A percentile compares a stretch with the other conserved stretches of the same genome.
phyloP scores from a whole-genome alignment of 768 basidiomycete species.

The Gyrodon lividus region DNA sequence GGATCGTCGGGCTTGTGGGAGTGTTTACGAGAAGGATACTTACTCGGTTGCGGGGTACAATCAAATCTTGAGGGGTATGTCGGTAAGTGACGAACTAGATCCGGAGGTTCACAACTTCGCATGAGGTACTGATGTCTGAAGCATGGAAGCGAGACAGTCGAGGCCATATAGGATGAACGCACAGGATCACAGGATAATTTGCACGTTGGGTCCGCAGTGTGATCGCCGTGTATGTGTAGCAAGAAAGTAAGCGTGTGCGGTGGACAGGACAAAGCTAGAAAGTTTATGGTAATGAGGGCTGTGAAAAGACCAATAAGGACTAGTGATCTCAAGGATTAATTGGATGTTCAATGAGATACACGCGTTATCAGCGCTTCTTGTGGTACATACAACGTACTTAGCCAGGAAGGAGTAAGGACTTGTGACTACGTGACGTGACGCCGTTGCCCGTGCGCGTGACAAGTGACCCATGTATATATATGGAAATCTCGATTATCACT shows the following conservation, averaged over 20 bases:
- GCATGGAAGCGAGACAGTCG: not conserved
- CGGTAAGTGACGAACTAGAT: not conserved
- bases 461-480: slow-evolving; percentile 28
- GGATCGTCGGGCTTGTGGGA: not conserved
- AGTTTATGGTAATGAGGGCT: not conserved
- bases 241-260: not conserved
- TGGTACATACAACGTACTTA: too few species aligned
- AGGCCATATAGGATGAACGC: too few species aligned
- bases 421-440: slow-evolving; percentile 2
- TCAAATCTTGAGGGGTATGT: not conserved
- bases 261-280: not conserved
- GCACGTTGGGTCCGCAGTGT: too few species aligned
- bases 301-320: not conserved
- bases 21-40: not conserved
- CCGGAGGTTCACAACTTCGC: not conserved
- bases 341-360: not conserved
- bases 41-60: not conserved
- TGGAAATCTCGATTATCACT: slow-evolving; percentile 36
- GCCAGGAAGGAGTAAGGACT: too few species aligned
- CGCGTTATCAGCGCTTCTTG: slow-evolving; percentile 3
- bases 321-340: not conserved
- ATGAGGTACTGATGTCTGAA: too few species aligned
- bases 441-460: slow-evolving; percentile 12
- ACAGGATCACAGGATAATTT: too few species aligned
- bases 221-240: not conserved